phyloP scores from a whole-genome alignment of 352 stramenopile genomes.

The Phytophthora rubi region DNA sequence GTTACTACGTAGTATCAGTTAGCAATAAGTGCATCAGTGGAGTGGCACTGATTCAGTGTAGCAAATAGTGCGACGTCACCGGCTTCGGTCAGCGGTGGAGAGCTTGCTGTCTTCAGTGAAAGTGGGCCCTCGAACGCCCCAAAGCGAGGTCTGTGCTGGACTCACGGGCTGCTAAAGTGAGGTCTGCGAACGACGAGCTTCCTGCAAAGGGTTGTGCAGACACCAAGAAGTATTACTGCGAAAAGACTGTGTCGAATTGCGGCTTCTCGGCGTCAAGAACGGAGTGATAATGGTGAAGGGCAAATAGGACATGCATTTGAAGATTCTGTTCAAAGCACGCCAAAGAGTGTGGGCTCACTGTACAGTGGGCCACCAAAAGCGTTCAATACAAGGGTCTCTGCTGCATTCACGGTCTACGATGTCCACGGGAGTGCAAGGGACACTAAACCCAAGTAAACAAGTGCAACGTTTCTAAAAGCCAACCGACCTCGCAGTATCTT shows the following conservation, averaged over 20 bases:
- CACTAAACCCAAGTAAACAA: neutral
- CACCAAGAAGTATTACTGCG: conserved; percentile 22
- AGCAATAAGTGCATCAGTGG: no score
- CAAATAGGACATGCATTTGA: conserved; percentile 29
- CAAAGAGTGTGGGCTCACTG: conserved; percentile 24
- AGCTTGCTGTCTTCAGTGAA: conserved; percentile 14
- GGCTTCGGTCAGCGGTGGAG: conserved; percentile 2
- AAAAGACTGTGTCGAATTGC: conserved; percentile 24
- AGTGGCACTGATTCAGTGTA: no score
- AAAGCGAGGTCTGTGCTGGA: conserved; percentile 23
- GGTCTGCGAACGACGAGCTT: conserved; percentile 19
- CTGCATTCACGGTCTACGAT: conserved; percentile 24
- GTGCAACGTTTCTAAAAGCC: neutral
- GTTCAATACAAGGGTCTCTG: conserved; percentile 32
- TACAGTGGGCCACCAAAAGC: conserved; percentile 15
- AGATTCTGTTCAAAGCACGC: conserved; percentile 35
- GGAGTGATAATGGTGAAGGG: conserved; percentile 25
- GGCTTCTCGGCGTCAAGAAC: conserved; percentile 28
- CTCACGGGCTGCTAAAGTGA: conserved; percentile 28
- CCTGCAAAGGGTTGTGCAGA: conserved; percentile 22
- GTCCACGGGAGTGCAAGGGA: conserved; percentile 1
- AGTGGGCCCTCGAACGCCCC: conserved; percentile 14
- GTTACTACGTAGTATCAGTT: neutral
- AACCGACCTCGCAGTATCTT: neutral
- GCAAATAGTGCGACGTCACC: neutral